Conservation (phyloP, 257 asterid species). For the Petunia axillaris region DNA sequence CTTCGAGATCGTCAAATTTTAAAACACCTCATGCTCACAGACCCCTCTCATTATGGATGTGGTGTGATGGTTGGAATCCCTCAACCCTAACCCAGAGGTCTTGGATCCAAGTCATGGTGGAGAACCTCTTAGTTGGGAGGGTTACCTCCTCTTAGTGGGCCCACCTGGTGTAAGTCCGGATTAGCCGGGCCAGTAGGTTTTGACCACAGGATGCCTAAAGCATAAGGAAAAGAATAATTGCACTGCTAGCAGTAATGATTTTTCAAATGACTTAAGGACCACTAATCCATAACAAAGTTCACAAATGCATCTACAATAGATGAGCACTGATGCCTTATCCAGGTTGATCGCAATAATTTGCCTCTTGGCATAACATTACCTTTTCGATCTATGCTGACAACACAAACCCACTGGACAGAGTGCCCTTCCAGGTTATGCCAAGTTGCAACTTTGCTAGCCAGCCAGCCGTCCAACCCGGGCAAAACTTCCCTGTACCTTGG, state of each 20-base stretch:
- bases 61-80: background rate
- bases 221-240: background rate
- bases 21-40: background rate
- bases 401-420: constrained; percentile 88
- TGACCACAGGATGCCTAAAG: background rate
- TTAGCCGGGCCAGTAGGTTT: background rate
- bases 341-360: constrained; percentile 10
- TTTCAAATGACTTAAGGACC: constrained; percentile 9
- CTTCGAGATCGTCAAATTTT: background rate
- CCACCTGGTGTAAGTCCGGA: background rate
- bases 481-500: constrained; percentile 71
- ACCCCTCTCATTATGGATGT: background rate
- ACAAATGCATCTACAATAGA: constrained; percentile 12
- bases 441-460: constrained; percentile 63
- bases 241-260: constrained; percentile 9
- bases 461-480: constrained; percentile 90
- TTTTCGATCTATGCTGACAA: constrained; percentile 77
- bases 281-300: background rate
- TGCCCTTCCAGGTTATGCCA: constrained; percentile 87
- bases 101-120: background rate
- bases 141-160: background rate
- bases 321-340: constrained; percentile 15
- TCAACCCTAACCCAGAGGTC: background rate
- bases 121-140: background rate
- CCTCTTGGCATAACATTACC: constrained; percentile 45